Evolutionary conservation across 768 basidiomycete species (phyloP).

Genomic region (Hirschioporus abietinus): DNA sequence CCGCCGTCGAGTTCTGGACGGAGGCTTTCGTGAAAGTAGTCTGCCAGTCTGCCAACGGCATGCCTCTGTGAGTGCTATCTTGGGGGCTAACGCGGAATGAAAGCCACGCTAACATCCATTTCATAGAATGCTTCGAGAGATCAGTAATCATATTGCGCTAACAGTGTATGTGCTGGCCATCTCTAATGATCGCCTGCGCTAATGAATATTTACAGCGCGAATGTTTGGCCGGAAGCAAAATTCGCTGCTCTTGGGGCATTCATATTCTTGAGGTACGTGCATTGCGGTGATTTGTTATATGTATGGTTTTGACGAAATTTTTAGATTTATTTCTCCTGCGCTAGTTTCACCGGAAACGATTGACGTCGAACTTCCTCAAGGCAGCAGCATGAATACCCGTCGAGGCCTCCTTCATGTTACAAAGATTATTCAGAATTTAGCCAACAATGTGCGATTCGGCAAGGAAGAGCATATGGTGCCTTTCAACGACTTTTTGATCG

Average conservation of each 20-base stretch:
- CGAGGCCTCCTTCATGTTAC: conserved; percentile 83
- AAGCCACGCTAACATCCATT: conserved; percentile 15
- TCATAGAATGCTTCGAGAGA: conserved; percentile 77
- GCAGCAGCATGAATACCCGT: conserved; percentile 50
- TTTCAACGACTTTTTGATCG: conserved; percentile 68
- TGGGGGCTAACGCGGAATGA: background rate
- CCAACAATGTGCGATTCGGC: conserved; percentile 91
- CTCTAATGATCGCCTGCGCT: conserved; percentile 6
- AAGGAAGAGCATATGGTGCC: conserved; percentile 85
- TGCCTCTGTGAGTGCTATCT: conserved; percentile 61
- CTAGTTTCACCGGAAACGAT: conserved; percentile 82
- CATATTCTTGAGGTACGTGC: conserved; percentile 73
- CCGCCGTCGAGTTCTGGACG: conserved; percentile 68
- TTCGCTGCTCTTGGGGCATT: conserved; percentile 85
- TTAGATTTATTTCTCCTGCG: conserved; percentile 86
- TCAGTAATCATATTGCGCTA: conserved; percentile 75
- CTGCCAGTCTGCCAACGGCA: conserved; percentile 56
- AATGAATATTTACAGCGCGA: conserved; percentile 36
- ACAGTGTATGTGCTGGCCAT: conserved; percentile 54
- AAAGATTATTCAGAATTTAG: conserved; percentile 89
- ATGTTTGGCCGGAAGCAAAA: conserved; percentile 74
- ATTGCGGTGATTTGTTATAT: background rate
- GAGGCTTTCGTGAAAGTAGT: conserved; percentile 73
- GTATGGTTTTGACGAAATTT: background rate
- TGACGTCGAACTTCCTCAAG: conserved; percentile 74